phyloP scores from a whole-genome alignment of 129 eudicot species.

The Lactuca saligna region DNA sequence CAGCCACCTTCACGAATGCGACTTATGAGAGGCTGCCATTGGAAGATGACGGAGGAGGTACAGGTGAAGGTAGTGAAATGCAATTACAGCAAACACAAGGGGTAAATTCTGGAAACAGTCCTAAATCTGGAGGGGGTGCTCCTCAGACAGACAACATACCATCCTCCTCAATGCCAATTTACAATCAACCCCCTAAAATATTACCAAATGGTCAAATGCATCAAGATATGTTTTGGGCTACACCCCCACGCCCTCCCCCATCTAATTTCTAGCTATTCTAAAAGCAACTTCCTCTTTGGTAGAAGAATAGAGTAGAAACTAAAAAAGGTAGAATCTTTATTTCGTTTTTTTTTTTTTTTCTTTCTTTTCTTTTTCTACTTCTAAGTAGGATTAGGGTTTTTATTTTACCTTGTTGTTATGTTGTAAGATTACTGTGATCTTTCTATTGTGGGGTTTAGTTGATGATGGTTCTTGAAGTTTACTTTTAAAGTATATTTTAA shows the following conservation, averaged over 20 bases:
- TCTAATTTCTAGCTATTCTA: slow-evolving; percentile 39
- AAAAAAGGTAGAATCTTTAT: slow-evolving; percentile 18
- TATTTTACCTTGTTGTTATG: slow-evolving; percentile 18
- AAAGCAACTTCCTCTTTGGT: slow-evolving; percentile 1
- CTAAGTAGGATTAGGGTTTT: slow-evolving; percentile 16
- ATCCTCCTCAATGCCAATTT: slow-evolving; percentile 45
- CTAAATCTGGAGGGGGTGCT: slow-evolving; percentile 37
- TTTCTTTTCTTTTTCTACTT: not conserved
- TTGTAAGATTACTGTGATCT: slow-evolving; percentile 24
- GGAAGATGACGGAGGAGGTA: slow-evolving; percentile 50
- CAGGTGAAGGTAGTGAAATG: slow-evolving; percentile 38
- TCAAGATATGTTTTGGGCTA: slow-evolving; percentile 68
- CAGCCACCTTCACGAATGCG: slow-evolving; percentile 69
- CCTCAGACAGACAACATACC: slow-evolving; percentile 37
- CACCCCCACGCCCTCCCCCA: slow-evolving; percentile 66
- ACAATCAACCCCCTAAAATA: slow-evolving; percentile 61
- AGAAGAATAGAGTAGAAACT: slow-evolving; percentile 29
- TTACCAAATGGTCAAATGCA: slow-evolving; percentile 72
- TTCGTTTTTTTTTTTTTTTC: not conserved
- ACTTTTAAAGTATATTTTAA: slow-evolving; percentile 6
- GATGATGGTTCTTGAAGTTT: slow-evolving; percentile 19
- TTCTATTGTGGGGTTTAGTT: slow-evolving; percentile 26
- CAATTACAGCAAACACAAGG: slow-evolving; percentile 35
- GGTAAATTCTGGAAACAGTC: slow-evolving; percentile 36
- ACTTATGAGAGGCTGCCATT: slow-evolving; percentile 63